Evolutionary conservation across 306 rosid genomes (phyloP).

Genomic region (Inga leiocalycina): DNA sequence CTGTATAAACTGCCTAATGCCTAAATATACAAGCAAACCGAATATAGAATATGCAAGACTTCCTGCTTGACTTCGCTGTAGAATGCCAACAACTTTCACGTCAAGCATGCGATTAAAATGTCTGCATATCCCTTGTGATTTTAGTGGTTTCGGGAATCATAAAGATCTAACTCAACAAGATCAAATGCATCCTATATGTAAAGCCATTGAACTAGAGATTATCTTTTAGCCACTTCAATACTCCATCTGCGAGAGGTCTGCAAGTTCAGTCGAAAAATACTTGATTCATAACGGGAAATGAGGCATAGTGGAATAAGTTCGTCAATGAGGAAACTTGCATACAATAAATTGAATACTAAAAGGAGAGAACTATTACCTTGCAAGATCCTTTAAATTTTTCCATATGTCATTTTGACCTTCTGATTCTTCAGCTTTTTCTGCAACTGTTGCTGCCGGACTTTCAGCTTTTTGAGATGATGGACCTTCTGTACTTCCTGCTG

Average conservation of each 20-base stretch:
- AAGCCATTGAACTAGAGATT: slow-evolving; percentile 56
- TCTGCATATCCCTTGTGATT: slow-evolving; percentile 33
- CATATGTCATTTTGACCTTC: slow-evolving; percentile 66
- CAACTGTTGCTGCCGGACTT: slow-evolving; percentile 49
- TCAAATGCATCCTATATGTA: slow-evolving; percentile 21
- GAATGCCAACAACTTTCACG: slow-evolving; percentile 31
- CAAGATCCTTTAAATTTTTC: slow-evolving; percentile 69
- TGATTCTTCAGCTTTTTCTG: slow-evolving; percentile 50
- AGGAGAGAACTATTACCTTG: slow-evolving; percentile 63
- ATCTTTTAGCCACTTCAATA: slow-evolving; percentile 91
- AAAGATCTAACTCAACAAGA: slow-evolving; percentile 29
- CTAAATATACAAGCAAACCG: slow-evolving; percentile 52
- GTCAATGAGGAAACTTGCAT: not conserved
- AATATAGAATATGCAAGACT: slow-evolving; percentile 54
- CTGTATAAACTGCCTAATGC: slow-evolving; percentile 27
- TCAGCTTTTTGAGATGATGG: slow-evolving; percentile 51
- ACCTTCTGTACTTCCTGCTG: slow-evolving; percentile 60
- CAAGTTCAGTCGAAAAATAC: slow-evolving; percentile 21
- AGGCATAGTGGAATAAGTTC: slow-evolving; percentile 12
- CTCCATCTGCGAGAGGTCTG: slow-evolving; percentile 86
- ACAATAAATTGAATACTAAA: slow-evolving; percentile 17
- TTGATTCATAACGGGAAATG: slow-evolving; percentile 14
- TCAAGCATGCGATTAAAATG: slow-evolving; percentile 37
- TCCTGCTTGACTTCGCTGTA: slow-evolving; percentile 37
- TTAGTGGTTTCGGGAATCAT: slow-evolving; percentile 26